Evolutionary conservation across 257 asterid genomes (phyloP).

Genomic region (Phtheirospermum japonicum): DNA sequence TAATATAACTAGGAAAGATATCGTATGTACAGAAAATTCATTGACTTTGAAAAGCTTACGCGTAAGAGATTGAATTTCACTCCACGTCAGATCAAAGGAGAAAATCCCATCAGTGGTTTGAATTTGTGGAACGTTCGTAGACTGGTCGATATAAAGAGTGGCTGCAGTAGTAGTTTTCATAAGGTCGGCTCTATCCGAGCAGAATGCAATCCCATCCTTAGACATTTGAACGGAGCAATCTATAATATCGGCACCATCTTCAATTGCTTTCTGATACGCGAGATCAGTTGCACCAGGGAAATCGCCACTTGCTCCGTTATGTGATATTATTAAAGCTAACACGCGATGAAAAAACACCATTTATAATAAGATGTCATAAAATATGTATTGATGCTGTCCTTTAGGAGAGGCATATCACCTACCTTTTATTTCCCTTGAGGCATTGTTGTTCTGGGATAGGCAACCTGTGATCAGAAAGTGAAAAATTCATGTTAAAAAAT

Average conservation of each 20-base stretch:
- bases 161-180: constrained; percentile 76
- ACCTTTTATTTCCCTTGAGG: constrained; percentile 49
- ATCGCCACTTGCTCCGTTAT: constrained; percentile 93
- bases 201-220: constrained; percentile 79
- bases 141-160: constrained; percentile 44
- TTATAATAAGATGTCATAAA: not conserved
- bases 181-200: constrained; percentile 73
- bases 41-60: constrained; percentile 42
- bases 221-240: constrained; percentile 92
- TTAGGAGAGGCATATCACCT: constrained; percentile 28
- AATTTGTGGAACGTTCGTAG: constrained; percentile 48
- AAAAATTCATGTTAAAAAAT: not conserved
- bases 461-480: constrained; percentile 55
- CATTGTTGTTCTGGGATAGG: constrained; percentile 49
- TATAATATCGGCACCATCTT: constrained; percentile 78
- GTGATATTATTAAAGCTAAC: constrained; percentile 66
- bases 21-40: not conserved
- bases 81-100: constrained; percentile 84
- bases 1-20: not conserved
- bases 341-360: not conserved
- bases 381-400: not conserved
- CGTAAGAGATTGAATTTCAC: constrained; percentile 57
- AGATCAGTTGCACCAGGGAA: constrained; percentile 79
- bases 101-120: constrained; percentile 66
- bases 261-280: constrained; percentile 85